A percentile compares a stretch with the other conserved stretches of the same genome.
Evolutionary conservation across 495 filamentous ascomycete species (phyloP).

Genomic region (Penicillium tannophilum): DNA sequence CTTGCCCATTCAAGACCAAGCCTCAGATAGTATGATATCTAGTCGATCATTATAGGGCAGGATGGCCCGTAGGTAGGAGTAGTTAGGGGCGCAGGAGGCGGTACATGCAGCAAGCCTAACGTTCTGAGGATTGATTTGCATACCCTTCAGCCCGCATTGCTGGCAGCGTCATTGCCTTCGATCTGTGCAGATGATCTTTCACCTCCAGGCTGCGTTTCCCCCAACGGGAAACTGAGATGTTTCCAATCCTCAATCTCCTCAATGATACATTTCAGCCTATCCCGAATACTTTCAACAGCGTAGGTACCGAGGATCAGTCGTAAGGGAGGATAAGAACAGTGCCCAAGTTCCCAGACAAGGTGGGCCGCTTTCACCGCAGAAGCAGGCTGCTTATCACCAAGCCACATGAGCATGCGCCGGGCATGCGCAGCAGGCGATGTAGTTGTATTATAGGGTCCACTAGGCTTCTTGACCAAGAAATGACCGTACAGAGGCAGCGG

Average conservation of each 20-base stretch:
- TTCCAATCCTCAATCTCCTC: slow-evolving; percentile 97
- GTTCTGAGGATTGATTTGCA: not conserved
- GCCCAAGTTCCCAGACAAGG: slow-evolving; percentile 92
- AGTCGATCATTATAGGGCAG: not conserved
- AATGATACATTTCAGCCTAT: slow-evolving; percentile 83
- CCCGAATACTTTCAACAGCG: slow-evolving; percentile 92
- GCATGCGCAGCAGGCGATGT: slow-evolving; percentile 86
- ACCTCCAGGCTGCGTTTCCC: slow-evolving; percentile 31
- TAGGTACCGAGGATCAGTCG: slow-evolving; percentile 85
- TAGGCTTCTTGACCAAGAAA: slow-evolving; percentile 85
- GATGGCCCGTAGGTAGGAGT: not conserved
- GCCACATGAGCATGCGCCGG: slow-evolving; percentile 92
- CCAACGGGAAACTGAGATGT: slow-evolving; percentile 62
- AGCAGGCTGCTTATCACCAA: slow-evolving; percentile 87
- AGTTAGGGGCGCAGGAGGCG: too few relatives aligned
- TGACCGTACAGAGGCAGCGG: slow-evolving; percentile 81
- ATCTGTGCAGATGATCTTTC: slow-evolving; percentile 14
- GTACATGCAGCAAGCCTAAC: too few relatives aligned
- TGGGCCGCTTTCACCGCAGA: slow-evolving; percentile 94
- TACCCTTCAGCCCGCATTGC: slow-evolving; percentile 3
- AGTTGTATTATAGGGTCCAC: slow-evolving; percentile 74
- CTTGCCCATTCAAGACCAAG: not conserved
- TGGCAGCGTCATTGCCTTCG: slow-evolving; percentile 4
- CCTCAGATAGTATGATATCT: not conserved
- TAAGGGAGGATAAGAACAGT: slow-evolving; percentile 88